Conservation (phyloP, 345 rosid genomes). For the Rhodamnia rubescens region DNA sequence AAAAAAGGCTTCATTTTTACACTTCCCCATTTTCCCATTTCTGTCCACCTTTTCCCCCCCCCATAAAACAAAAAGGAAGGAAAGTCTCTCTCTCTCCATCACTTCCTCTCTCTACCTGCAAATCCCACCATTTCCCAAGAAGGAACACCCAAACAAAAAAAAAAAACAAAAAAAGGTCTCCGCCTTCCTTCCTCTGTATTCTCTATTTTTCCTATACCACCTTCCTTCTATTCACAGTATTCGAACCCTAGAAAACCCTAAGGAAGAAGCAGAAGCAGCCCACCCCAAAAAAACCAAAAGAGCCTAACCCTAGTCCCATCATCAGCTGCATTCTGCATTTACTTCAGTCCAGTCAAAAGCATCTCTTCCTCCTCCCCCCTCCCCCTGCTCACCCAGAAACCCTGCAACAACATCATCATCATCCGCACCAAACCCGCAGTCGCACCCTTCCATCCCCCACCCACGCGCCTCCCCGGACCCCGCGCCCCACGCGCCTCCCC, state of each 20-base stretch:
- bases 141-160: not conserved
- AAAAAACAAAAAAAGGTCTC: not conserved
- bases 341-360: conserved; percentile 1
- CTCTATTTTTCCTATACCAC: not conserved
- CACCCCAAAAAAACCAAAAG: not conserved
- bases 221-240: conserved; percentile 1
- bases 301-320: not conserved
- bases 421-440: not conserved
- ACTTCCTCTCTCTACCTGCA: not conserved
- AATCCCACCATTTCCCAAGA: not conserved
- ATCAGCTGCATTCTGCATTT: not conserved
- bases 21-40: not conserved
- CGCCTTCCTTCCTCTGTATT: not conserved
- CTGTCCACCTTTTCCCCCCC: not conserved
- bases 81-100: not conserved
- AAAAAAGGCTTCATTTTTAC: not conserved
- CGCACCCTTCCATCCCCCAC: not conserved
- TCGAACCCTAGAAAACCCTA: not conserved
- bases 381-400: conserved; percentile 21
- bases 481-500: conserved; percentile 20
- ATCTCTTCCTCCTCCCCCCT: conserved; percentile 1
- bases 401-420: conserved; percentile 28
- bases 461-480: not conserved
- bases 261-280: not conserved
- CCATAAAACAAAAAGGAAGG: not conserved